Evolutionary conservation across 2,329 filamentous ascomycete species (phyloP).

Genomic region (Atkinsonella texensis): DNA sequence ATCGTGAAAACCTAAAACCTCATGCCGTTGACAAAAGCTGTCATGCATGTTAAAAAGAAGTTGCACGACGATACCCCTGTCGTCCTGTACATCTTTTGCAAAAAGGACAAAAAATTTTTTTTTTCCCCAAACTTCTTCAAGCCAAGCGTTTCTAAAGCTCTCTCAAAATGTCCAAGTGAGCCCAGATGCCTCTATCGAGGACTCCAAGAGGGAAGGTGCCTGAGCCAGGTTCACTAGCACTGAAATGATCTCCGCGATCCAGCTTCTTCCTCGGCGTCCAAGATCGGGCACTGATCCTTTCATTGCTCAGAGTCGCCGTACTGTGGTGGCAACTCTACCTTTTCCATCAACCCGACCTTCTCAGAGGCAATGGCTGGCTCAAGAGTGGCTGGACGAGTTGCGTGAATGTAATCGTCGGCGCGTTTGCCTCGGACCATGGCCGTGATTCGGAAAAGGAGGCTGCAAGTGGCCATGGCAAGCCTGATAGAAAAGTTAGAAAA

Average conservation of each 20-base stretch:
- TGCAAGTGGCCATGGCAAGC: conserved; percentile 54
- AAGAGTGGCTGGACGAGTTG: neutral
- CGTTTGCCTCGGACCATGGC: conserved; percentile 28
- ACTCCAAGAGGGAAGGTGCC: no score
- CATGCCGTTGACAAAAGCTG: neutral
- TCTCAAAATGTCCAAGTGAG: no score
- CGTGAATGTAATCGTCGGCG: neutral
- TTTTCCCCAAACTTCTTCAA: neutral
- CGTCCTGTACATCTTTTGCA: neutral
- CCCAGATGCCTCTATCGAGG: no score
- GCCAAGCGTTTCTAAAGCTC: no score
- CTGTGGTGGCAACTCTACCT: conserved; percentile 16
- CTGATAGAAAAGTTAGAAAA: conserved; percentile 23
- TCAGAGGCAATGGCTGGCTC: conserved; percentile 25
- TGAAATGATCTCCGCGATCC: no score
- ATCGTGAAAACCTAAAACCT: neutral
- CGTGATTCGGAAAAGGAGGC: conserved; percentile 44
- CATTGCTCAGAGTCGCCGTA: conserved; percentile 15
- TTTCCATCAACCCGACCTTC: conserved; percentile 37
- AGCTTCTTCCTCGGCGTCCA: neutral
- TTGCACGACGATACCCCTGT: neutral
- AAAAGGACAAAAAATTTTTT: neutral
- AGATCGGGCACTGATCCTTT: neutral
- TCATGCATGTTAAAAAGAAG: neutral
- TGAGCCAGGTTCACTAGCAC: no score